Base-by-base conservation (phyloP, 495 filamentous ascomycete species). In the Cladorrhinum samala region DNA sequence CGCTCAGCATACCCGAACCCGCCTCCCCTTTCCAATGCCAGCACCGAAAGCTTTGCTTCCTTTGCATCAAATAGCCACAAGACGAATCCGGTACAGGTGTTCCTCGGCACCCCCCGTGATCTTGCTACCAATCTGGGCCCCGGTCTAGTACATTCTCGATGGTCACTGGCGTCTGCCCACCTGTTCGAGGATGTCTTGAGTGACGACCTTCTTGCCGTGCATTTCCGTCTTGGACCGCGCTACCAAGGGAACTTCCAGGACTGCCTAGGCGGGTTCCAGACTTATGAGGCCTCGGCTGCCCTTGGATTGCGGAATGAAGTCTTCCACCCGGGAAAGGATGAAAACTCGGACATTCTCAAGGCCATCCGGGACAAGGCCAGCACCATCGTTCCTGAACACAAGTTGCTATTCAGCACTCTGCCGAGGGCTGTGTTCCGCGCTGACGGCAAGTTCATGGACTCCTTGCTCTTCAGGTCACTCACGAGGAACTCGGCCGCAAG, bases 211-310 rank as follows among this genome's bases (percentile, higher is more conserved):
- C 78, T 97, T 19, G 84, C 92, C 20, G 93, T 97, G 2, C 87
- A 92, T 59, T 89, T 86, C 66, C 87, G 90, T 49, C 83, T 98
- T 14, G 91, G 93, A 1, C 84, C 88, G 18, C 83, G 89, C 30
- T 98, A 98, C 60, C 83, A 86, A 66, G 93, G 93, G 1, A 97
- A 96, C 63, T 95, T 92, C 60, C 93, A 98, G 65, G 93, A 98
- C 64, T 91, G 89, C 55, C 76, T 98, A 18, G 93, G 93, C 9
- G 92, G 91, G 14, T 96, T 98, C 62, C 91, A 96, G 63, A 98
- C 93, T 0, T 98, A 97, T 64, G 85, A 85, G 55, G 91, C 94
- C n/a, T 96, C 94, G 20, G 91, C 93, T 16, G 82, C 87, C 21
- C 72, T 98, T 21, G 91, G 92, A 52, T 76, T 96, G 48, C 86